Conservation (phyloP, 2,329 filamentous ascomycete genomes). For the Aspergillus persii region DNA sequence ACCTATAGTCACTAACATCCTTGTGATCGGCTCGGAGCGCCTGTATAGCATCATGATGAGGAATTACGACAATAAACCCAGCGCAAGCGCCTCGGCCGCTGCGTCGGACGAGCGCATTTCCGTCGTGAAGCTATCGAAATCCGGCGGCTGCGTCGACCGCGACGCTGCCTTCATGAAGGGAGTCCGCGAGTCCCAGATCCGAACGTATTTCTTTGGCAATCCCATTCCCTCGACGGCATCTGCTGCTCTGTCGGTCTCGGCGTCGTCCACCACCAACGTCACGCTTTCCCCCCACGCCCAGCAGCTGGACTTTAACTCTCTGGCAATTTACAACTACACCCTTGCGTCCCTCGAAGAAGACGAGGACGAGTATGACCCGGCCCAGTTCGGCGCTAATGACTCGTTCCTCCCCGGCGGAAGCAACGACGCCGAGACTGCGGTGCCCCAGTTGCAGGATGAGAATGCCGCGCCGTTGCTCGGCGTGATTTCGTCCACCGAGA, state of each 20-base stretch:
- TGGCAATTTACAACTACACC: conserved; percentile 70
- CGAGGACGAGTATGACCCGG: conserved; percentile 47
- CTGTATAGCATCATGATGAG: conserved; percentile 72
- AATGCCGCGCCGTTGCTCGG: conserved; percentile 23
- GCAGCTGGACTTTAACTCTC: conserved; percentile 71
- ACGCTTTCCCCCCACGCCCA: conserved; percentile 86
- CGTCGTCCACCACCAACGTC: conserved; percentile 52
- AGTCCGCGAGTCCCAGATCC: conserved; percentile 71
- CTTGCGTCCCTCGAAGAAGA: conserved; percentile 56
- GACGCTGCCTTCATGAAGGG: conserved; percentile 72
- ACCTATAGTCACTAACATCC: conserved; percentile 69
- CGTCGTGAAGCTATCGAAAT: conserved; percentile 77
- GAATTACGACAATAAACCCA: conserved; percentile 58
- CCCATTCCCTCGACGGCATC: conserved; percentile 39
- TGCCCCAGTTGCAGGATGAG: conserved; percentile 16
- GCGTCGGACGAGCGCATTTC: conserved; percentile 64
- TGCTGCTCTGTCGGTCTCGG: conserved; percentile 32
- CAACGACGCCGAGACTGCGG: conserved; percentile 21
- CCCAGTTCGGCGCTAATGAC: conserved; percentile 29
- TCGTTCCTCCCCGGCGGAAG: conserved; percentile 37
- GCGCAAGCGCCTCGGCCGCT: conserved; percentile 44
- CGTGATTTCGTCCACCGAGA: conserved; percentile 19
- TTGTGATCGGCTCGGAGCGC: conserved; percentile 76
- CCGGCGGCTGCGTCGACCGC: conserved; percentile 77
- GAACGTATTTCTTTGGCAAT: conserved; percentile 93